Base-by-base conservation (phyloP, 2,329 filamentous ascomycete genomes). In the Ramularia collo-cygni region DNA sequence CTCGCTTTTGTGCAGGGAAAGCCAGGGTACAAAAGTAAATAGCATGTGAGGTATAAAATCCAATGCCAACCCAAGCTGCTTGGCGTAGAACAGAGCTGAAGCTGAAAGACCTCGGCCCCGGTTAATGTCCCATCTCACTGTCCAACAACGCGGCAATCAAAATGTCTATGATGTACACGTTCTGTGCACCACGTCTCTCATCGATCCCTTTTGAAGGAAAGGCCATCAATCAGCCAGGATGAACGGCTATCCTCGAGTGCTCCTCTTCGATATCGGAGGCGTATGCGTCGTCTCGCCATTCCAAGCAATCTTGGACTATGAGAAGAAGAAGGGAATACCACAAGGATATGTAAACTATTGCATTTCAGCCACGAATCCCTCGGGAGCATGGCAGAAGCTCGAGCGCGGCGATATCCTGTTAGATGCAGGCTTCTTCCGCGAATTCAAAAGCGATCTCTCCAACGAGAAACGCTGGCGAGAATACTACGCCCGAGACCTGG, bases 251-350 rank as follows among this genome's bases (percentile, higher is more conserved):
- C 84, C 85, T 19, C 83, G 84, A 53, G 85, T 85, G 40, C 68
- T 93, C 21, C 71, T 98, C 15, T 96, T 96, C 63, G 92, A 98
- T 65, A 92, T 98, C 53, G 92, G 92, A 28, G 92, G 92, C 47
- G 92, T 98, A 53, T 93, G 87, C 73, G 90, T 95, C 39, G 71
- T 83, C 16, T 95, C 88, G 1, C 92, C 92, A 8, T 89, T 98
- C 57, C 87, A 94, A 67, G 81, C 85, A 2, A 96, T 98, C 55
- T 73, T 94, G 41, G 83, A 94, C 65, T 95, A 95, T 62, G 92
- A 96, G 61, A 67, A 81, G 38, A 69, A 75, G 44, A 71, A 85
- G 41, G 73, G 74, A 28, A 90, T 96, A 35, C 90, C 89, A 1
- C 73, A 79, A 3, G 90, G 89, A 57, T 96, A 88, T 81, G 75